Conservation (phyloP, 352 stramenopile species). For the Phytophthora hibernalis region DNA sequence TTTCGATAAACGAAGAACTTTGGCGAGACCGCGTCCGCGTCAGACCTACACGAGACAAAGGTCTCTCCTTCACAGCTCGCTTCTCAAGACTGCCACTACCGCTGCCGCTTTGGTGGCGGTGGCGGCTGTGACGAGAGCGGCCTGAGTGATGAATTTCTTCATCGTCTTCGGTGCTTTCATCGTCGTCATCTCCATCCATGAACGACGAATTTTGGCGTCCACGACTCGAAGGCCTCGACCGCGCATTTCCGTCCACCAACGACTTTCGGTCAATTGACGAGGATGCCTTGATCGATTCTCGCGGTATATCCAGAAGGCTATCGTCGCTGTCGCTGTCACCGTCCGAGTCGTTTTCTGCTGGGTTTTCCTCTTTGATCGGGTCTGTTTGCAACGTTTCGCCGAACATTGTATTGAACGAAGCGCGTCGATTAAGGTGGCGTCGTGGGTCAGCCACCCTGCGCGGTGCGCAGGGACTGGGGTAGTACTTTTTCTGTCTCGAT, state of each 20-base stretch:
- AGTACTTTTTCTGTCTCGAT: slow-evolving; percentile 26
- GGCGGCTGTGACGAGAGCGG: slow-evolving; percentile 25
- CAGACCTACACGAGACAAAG: slow-evolving; percentile 28
- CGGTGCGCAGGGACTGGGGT: slow-evolving; percentile 32
- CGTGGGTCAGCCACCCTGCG: slow-evolving; percentile 54
- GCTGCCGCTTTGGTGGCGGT: slow-evolving; percentile 38
- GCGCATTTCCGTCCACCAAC: slow-evolving; percentile 25
- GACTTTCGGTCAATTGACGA: slow-evolving; percentile 30
- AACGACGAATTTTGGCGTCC: slow-evolving; percentile 43
- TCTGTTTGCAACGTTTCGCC: slow-evolving; percentile 54
- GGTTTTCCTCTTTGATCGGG: slow-evolving; percentile 72
- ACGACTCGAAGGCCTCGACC: slow-evolving; percentile 25
- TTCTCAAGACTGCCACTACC: slow-evolving; percentile 34
- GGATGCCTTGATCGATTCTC: slow-evolving; percentile 17
- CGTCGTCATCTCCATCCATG: slow-evolving; percentile 40
- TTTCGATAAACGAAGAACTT: slow-evolving; percentile 44
- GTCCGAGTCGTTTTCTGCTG: slow-evolving; percentile 58
- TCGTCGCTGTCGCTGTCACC: slow-evolving; percentile 47
- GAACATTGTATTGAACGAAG: slow-evolving; percentile 69
- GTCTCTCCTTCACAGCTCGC: slow-evolving; percentile 21
- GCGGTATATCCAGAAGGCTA: slow-evolving; percentile 26
- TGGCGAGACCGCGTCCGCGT: slow-evolving; percentile 29
- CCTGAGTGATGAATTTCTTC: slow-evolving; percentile 26
- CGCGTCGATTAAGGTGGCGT: slow-evolving; percentile 69
- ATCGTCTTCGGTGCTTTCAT: slow-evolving; percentile 45